Percentiles rank a stretch among this genome's conserved stretches.
Evolutionary conservation across 257 asterid genomes (phyloP).

Genomic region (Solanum medicagineum): DNA sequence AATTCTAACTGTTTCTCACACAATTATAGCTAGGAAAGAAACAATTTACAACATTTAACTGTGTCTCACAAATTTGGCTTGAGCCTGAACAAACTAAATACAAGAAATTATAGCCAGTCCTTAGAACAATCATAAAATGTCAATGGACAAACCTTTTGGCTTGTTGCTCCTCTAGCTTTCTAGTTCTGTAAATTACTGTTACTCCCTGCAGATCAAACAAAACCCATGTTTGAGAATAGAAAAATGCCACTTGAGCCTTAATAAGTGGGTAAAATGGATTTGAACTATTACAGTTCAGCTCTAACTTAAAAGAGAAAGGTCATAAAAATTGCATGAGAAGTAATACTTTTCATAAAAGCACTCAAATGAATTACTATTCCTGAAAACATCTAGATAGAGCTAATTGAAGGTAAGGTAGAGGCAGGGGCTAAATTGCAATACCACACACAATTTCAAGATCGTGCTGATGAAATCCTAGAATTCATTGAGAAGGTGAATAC

Average conservation of each 20-base stretch:
- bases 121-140: background rate
- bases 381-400: background rate
- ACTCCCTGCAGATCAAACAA: conserved; percentile 55
- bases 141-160: conserved; percentile 56
- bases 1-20: background rate
- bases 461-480: background rate
- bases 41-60: background rate
- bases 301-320: background rate
- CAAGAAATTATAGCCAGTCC: conserved; percentile 2
- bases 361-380: background rate
- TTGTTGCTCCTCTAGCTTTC: conserved; percentile 90
- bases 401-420: background rate
- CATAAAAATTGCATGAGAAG: background rate
- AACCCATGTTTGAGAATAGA: background rate
- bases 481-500: background rate
- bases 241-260: background rate
- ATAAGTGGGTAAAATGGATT: background rate
- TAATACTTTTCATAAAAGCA: background rate
- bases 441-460: background rate
- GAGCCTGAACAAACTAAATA: background rate
- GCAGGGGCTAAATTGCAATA: background rate
- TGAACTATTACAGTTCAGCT: background rate
- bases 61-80: background rate
- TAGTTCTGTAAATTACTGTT: conserved; percentile 82
- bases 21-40: background rate